Conservation (phyloP, 108 stramenopile species). For the Conticribra weissflogii region DNA sequence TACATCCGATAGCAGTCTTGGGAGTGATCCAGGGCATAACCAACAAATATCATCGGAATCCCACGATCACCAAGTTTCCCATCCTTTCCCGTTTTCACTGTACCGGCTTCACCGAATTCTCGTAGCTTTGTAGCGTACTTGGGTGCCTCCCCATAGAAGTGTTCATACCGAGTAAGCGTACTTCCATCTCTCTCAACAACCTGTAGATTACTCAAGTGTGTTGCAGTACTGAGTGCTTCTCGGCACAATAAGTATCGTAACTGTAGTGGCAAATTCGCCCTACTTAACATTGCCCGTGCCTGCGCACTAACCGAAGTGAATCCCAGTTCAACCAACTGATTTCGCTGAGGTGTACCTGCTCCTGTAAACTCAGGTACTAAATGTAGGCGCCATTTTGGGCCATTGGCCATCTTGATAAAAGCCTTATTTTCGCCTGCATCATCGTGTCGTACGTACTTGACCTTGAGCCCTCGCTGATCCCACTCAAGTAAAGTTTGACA, state of each 20-base stretch:
- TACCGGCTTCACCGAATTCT: conserved; percentile 30
- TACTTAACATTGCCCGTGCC: background rate
- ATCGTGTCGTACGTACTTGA: conserved; percentile 24
- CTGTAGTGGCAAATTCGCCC: background rate
- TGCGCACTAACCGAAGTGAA: background rate
- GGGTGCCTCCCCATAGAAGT: background rate
- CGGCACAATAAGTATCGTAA: background rate
- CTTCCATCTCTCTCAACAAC: background rate
- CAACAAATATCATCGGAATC: too few species aligned
- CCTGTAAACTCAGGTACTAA: too few species aligned
- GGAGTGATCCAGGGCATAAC: too few species aligned
- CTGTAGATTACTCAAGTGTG: background rate
- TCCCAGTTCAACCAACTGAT: conserved; percentile 4
- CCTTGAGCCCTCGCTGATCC: background rate
- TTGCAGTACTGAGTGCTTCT: background rate
- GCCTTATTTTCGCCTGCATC: conserved; percentile 42
- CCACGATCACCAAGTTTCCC: too few species aligned
- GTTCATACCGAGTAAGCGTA: background rate
- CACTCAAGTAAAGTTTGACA: too few species aligned
- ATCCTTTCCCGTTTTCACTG: conserved; percentile 5
- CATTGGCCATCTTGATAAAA: too few species aligned
- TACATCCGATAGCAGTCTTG: too few species aligned
- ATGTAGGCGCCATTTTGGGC: too few species aligned
- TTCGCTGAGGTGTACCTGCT: too few species aligned
- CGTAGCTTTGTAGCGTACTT: conserved; percentile 3